phyloP scores from a whole-genome alignment of 2,329 filamentous ascomycete genomes.

The Fusarium luffae region DNA sequence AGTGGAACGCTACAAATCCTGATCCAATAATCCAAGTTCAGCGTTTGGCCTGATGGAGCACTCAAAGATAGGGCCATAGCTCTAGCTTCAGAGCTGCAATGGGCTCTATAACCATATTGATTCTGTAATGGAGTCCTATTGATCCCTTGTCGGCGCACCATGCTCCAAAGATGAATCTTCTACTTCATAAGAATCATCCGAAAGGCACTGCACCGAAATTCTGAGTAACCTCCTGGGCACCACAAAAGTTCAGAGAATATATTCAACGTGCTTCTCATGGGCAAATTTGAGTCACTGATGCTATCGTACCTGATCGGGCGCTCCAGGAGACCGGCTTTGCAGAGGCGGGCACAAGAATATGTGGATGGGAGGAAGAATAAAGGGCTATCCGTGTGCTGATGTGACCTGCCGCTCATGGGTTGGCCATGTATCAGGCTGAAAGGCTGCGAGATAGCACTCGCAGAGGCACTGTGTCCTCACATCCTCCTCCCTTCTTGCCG shows the following conservation, averaged over 20 bases:
- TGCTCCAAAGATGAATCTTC: background rate
- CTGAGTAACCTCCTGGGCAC: background rate
- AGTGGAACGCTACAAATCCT: background rate
- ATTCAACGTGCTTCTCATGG: background rate
- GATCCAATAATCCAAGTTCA: background rate
- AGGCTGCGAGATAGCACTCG: background rate
- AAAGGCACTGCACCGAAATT: background rate
- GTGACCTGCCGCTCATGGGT: background rate
- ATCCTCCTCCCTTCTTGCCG: background rate
- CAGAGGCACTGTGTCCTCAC: too few species aligned
- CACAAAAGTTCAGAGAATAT: background rate
- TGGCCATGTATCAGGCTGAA: background rate
- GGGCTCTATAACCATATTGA: background rate
- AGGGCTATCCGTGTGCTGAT: background rate
- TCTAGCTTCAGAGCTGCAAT: background rate
- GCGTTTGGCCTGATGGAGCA: background rate
- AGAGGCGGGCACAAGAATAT: background rate
- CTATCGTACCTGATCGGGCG: too few species aligned
- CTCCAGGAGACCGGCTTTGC: too few species aligned
- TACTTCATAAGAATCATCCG: background rate
- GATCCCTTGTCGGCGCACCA: background rate
- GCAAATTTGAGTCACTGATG: background rate
- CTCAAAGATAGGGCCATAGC: background rate
- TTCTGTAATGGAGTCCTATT: background rate
- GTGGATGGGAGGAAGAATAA: background rate